Conservation (phyloP, 2,329 filamentous ascomycete species). For the Juglanconis oblonga region DNA sequence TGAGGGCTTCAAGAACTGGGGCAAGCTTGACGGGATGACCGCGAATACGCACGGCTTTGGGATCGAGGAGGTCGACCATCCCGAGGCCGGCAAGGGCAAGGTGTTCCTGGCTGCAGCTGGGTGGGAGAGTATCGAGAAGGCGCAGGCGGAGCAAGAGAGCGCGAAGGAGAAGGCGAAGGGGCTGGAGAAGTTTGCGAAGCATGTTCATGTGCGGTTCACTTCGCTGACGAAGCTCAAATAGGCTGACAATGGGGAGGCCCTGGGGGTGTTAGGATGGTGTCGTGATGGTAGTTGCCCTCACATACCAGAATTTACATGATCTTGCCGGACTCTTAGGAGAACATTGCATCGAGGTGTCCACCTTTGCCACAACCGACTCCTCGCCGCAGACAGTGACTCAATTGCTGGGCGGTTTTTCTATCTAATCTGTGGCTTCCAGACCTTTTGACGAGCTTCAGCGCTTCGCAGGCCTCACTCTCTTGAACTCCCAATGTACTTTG, state of each 20-base stretch:
- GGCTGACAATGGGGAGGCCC: not conserved
- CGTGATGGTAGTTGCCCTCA: not conserved
- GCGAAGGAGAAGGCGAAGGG: slow-evolving; percentile 10
- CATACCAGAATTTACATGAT: not conserved
- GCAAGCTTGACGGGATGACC: slow-evolving; percentile 15
- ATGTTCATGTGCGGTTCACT: not conserved
- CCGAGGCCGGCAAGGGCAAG: slow-evolving; percentile 10
- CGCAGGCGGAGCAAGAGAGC: slow-evolving; percentile 1
- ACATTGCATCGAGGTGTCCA: too few relatives aligned
- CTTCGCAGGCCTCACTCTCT: too few relatives aligned
- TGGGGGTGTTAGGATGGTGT: not conserved
- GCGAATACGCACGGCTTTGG: slow-evolving; percentile 18
- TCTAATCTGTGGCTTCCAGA: too few relatives aligned
- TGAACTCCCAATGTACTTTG: too few relatives aligned
- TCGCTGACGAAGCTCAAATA: slow-evolving; percentile 4
- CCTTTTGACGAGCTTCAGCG: too few relatives aligned
- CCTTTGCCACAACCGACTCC: too few relatives aligned
- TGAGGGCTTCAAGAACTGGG: not conserved
- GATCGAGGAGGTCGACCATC: slow-evolving; percentile 8
- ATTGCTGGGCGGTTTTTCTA: too few relatives aligned
- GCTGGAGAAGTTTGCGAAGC: slow-evolving; percentile 12
- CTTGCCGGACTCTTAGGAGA: too few relatives aligned
- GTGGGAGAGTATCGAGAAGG: slow-evolving; percentile 17
- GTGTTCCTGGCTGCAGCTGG: slow-evolving; percentile 16
- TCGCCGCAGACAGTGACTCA: too few relatives aligned